A percentile compares a stretch with the other conserved stretches of the same genome.
phyloP scores from a whole-genome alignment of 257 asterid genomes.

The Scutellaria minor region DNA sequence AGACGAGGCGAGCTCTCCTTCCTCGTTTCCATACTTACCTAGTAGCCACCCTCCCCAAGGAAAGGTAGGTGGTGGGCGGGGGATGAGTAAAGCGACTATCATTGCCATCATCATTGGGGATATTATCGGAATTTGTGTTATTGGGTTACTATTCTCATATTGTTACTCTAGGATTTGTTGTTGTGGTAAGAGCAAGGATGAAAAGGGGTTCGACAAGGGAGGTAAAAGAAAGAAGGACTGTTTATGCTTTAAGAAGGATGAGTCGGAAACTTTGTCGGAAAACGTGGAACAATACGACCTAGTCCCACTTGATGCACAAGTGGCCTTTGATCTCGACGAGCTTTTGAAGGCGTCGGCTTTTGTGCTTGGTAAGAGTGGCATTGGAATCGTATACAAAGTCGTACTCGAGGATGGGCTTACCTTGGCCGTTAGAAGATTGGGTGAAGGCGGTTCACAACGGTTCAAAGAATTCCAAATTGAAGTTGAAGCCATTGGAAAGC shows the following conservation, averaged over 20 bases:
- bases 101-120: constrained; percentile 73
- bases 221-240: constrained; percentile 61
- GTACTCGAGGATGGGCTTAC: constrained; percentile 84
- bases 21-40: constrained; percentile 67
- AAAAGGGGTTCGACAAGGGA: constrained; percentile 57
- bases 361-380: constrained; percentile 88
- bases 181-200: constrained; percentile 54
- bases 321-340: constrained; percentile 84
- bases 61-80: constrained; percentile 43
- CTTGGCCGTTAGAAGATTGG: constrained; percentile 85
- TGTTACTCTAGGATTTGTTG: constrained; percentile 65
- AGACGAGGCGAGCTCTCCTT: constrained; percentile 56
- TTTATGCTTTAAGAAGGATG: constrained; percentile 79
- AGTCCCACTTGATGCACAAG: constrained; percentile 67
- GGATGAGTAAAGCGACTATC: constrained; percentile 61
- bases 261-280: constrained; percentile 78
- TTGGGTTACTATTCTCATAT: constrained; percentile 74
- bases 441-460: constrained; percentile 94
- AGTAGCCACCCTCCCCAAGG: constrained; percentile 53
- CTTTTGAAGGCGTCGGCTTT: constrained; percentile 94
- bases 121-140: constrained; percentile 71
- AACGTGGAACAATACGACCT: constrained; percentile 74
- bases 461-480: constrained; percentile 85
- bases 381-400: constrained; percentile 89
- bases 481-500: constrained; percentile 92